Percentiles rank a stretch among this genome's conserved stretches.
Evolutionary conservation across 2,329 filamentous ascomycete genomes (phyloP).

Genomic region (Trichoderma asperellum): DNA sequence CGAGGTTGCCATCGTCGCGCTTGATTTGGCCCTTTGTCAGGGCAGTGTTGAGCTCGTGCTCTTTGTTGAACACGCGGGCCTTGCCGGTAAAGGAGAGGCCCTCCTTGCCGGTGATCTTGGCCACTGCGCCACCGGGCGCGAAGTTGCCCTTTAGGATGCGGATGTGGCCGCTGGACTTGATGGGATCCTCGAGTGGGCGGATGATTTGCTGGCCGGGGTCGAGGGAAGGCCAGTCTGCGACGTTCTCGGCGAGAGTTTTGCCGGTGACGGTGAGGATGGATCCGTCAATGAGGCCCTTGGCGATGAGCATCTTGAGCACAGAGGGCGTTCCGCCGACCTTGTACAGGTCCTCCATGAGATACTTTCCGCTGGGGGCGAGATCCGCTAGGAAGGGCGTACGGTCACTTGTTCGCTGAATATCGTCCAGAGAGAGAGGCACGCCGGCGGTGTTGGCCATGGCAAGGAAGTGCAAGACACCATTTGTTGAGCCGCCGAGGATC

Average conservation of each 20-base stretch:
- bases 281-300: constrained; percentile 75
- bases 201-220: constrained; percentile 83
- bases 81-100: constrained; percentile 79
- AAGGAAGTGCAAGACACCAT: constrained; percentile 85
- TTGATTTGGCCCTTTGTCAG: constrained; percentile 68
- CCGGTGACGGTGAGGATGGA: constrained; percentile 81
- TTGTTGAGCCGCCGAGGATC: constrained; percentile 88
- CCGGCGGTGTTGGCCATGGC: constrained; percentile 88
- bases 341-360: constrained; percentile 88
- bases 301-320: constrained; percentile 83
- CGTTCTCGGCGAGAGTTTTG: constrained; percentile 80
- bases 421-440: constrained; percentile 76
- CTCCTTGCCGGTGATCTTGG: constrained; percentile 96
- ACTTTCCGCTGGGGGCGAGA: constrained; percentile 79
- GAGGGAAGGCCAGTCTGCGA: constrained; percentile 74
- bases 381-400: constrained; percentile 87
- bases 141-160: constrained; percentile 88
- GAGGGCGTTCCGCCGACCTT: constrained; percentile 82
- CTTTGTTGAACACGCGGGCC: constrained; percentile 85
- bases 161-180: constrained; percentile 85
- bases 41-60: constrained; percentile 75
- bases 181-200: constrained; percentile 72
- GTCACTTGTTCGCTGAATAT: constrained; percentile 79
- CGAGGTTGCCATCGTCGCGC: constrained; percentile 70
- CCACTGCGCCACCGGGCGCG: constrained; percentile 85